These are phyloP conservation scores for Angomonas deanei DNA, from an alignment of 208 protist genomes.

Conservation along the genomic window DNA sequence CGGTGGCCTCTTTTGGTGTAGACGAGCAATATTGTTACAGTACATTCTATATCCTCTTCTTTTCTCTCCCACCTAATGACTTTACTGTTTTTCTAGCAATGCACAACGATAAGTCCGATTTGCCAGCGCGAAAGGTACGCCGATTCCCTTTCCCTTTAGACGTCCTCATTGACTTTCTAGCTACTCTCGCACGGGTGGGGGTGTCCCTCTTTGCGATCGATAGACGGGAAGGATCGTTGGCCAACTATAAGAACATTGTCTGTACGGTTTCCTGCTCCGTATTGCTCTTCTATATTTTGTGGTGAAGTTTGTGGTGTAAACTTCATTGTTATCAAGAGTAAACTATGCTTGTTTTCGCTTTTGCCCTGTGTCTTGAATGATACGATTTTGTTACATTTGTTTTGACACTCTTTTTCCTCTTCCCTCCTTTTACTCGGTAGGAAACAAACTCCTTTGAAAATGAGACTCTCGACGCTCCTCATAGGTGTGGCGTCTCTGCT, in stretches of 20 bases:
- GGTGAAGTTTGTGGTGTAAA: neutral
- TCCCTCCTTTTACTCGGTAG: slow-evolving; percentile 3
- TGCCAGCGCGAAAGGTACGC: too few relatives aligned
- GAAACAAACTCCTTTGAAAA: neutral
- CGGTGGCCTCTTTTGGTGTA: too few relatives aligned
- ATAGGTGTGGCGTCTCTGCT: neutral
- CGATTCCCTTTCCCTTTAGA: neutral
- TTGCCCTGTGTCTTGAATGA: neutral
- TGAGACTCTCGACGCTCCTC: neutral
- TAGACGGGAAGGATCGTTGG: neutral
- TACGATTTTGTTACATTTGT: neutral
- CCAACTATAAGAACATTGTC: slow-evolving; percentile 2
- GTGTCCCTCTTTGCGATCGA: neutral
- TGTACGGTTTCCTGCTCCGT: neutral
- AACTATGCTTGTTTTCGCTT: neutral
- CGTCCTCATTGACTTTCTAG: neutral
- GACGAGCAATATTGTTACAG: too few relatives aligned
- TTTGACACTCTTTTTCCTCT: slow-evolving; percentile 7
- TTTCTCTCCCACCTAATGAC: too few relatives aligned
- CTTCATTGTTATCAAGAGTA: too few relatives aligned
- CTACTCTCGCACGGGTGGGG: neutral
- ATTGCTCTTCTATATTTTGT: slow-evolving; percentile 4
- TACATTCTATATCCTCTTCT: too few relatives aligned
- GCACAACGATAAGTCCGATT: too few relatives aligned
- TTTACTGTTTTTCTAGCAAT: too few relatives aligned